These are phyloP conservation scores for Catunica adiposa DNA, from an alignment of 2,329 filamentous ascomycete genomes.

Conservation along the genomic window DNA sequence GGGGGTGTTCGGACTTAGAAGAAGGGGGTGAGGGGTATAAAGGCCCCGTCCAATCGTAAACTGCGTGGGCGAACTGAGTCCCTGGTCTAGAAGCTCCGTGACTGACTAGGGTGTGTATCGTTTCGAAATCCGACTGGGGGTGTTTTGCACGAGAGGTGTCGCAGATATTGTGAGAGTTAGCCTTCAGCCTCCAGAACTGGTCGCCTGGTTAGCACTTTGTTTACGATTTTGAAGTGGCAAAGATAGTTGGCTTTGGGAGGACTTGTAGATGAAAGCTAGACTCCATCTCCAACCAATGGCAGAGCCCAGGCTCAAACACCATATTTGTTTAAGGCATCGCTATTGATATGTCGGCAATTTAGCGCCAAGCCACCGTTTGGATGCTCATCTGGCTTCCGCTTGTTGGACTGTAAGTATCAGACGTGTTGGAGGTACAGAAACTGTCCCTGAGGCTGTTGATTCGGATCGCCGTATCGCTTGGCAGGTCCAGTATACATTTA, in stretches of 20 bases:
- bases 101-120: background rate
- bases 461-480: background rate
- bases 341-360: background rate
- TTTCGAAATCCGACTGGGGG: background rate
- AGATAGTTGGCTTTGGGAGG: background rate
- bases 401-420: background rate
- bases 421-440: background rate
- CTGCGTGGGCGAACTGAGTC: background rate
- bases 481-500: background rate
- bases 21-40: background rate
- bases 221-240: background rate
- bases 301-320: background rate
- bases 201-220: background rate
- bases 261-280: background rate
- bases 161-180: background rate
- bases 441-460: background rate
- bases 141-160: slow-evolving; percentile 2
- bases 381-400: background rate
- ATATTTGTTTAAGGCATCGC: background rate
- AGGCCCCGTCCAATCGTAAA: background rate
- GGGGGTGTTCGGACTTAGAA: no score
- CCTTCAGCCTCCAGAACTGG: background rate
- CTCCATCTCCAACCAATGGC: background rate
- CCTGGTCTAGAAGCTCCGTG: slow-evolving; percentile 4
- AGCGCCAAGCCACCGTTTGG: background rate